These are phyloP conservation scores for Sarocladium kiliense DNA, from an alignment of 2,329 filamentous ascomycete genomes.

Conservation along the genomic window DNA sequence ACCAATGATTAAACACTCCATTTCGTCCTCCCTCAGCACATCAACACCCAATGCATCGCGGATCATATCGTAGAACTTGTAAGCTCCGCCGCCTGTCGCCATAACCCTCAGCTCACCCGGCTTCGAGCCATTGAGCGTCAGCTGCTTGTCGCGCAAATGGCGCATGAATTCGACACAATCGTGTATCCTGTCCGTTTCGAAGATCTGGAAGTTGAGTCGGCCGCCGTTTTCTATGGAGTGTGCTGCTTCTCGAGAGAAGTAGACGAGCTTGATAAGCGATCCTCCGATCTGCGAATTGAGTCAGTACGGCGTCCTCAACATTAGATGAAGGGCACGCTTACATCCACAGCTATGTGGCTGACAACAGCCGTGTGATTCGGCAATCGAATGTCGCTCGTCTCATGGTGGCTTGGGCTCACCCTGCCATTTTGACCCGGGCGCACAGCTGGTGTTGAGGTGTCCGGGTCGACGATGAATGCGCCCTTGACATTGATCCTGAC, in stretches of 20 bases:
- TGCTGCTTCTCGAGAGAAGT: conserved; percentile 85
- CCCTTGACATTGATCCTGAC: conserved; percentile 96
- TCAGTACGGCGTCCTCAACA: background rate
- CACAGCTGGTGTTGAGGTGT: conserved; percentile 47
- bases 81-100: conserved; percentile 93
- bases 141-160: conserved; percentile 76
- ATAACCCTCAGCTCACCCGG: conserved; percentile 79
- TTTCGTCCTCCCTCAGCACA: conserved; percentile 90
- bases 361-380: conserved; percentile 94
- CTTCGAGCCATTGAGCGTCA: conserved; percentile 65
- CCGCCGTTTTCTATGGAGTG: conserved; percentile 77
- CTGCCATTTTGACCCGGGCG: conserved; percentile 32
- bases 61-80: conserved; percentile 94
- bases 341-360: conserved; percentile 94
- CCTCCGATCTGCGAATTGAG: conserved; percentile 72
- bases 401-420: conserved; percentile 47
- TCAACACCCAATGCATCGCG: conserved; percentile 78
- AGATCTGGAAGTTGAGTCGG: conserved; percentile 88
- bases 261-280: conserved; percentile 92
- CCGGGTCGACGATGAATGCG: conserved; percentile 91
- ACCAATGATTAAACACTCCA: conserved; percentile 97
- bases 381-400: conserved; percentile 90
- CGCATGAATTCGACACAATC: conserved; percentile 90
- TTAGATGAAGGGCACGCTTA: conserved; percentile 40
- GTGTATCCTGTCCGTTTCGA: conserved; percentile 93